These are phyloP conservation scores for Rhodotorula glutinis DNA, from an alignment of 1,284 basidiomycete species.

Conservation along the genomic window DNA sequence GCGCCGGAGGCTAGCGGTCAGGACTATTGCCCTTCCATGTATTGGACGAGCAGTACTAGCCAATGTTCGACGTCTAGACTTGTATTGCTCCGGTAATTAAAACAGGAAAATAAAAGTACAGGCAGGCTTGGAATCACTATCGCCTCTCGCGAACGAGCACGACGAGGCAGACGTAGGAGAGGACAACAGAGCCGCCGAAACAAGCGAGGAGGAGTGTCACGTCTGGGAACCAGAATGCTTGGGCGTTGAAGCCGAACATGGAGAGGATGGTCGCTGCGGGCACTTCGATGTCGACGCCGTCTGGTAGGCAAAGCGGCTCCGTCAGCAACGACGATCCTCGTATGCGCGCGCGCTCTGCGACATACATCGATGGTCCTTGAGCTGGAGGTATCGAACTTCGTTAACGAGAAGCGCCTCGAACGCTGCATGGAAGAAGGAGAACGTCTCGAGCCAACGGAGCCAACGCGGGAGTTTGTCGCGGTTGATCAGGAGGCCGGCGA, in stretches of 20 bases:
- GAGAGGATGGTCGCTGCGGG: slow-evolving; percentile 90
- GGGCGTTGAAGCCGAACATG: slow-evolving; percentile 79
- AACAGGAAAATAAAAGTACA: background rate
- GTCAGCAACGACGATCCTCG: background rate
- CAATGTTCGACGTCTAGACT: background rate
- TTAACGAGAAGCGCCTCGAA: slow-evolving; percentile 95
- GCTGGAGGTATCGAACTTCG: slow-evolving; percentile 86
- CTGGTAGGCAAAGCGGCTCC: slow-evolving; percentile 49
- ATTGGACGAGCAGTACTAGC: background rate
- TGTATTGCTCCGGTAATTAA: background rate
- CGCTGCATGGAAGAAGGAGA: slow-evolving; percentile 98
- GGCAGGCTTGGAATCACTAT: slow-evolving; percentile 50
- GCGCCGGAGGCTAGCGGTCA: slow-evolving; percentile 13
- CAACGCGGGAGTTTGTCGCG: slow-evolving; percentile 71
- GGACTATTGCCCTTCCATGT: background rate
- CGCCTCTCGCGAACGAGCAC: slow-evolving; percentile 86
- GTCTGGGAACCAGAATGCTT: slow-evolving; percentile 97
- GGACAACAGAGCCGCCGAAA: slow-evolving; percentile 69
- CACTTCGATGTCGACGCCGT: slow-evolving; percentile 88
- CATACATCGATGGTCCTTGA: slow-evolving; percentile 79
- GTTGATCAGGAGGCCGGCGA: slow-evolving; percentile 93
- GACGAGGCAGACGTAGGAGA: slow-evolving; percentile 76
- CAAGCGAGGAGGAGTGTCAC: slow-evolving; percentile 76
- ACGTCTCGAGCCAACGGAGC: slow-evolving; percentile 79
- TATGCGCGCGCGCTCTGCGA: background rate